phyloP scores from a whole-genome alignment of 169 alveolate genomes.

The Theileria orientalis region DNA sequence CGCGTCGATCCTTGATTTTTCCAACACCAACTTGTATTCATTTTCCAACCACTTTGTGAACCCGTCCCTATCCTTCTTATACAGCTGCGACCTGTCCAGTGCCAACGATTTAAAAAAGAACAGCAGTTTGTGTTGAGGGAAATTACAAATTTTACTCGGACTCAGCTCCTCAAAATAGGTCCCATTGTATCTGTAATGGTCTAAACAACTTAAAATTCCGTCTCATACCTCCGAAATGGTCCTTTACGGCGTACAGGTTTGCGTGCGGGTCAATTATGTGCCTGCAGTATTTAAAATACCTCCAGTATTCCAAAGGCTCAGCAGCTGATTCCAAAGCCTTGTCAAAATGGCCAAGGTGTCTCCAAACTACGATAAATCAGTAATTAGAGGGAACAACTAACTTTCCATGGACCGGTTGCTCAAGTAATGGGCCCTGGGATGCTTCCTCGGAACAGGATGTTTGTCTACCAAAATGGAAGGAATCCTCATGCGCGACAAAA shows the following conservation, averaged over 20 bases:
- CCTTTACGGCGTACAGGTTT: constrained; percentile 55
- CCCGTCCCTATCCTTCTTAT: constrained; percentile 15
- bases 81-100: constrained; percentile 52
- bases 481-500: constrained; percentile 79
- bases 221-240: constrained; percentile 46
- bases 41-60: constrained; percentile 44
- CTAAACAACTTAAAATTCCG: constrained; percentile 4
- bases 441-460: constrained; percentile 65
- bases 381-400: constrained; percentile 12
- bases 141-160: constrained; percentile 77
- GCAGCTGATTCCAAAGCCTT: constrained; percentile 40
- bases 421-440: constrained; percentile 91
- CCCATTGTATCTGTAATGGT: constrained; percentile 65
- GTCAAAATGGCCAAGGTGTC: constrained; percentile 74
- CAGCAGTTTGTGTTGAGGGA: constrained; percentile 79
- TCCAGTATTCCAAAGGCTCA: constrained; percentile 71
- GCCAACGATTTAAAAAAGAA: constrained; percentile 67
- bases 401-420: constrained; percentile 91
- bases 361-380: constrained; percentile 64
- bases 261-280: constrained; percentile 44
- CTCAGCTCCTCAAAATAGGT: constrained; percentile 76
- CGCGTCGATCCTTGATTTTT: constrained; percentile 24
- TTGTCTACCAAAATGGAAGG: constrained; percentile 82
- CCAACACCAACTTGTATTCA: constrained; percentile 54
- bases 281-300: constrained; percentile 67